Evolutionary conservation across 2,329 filamentous ascomycete genomes (phyloP).

Genomic region (Botryotinia convoluta): DNA sequence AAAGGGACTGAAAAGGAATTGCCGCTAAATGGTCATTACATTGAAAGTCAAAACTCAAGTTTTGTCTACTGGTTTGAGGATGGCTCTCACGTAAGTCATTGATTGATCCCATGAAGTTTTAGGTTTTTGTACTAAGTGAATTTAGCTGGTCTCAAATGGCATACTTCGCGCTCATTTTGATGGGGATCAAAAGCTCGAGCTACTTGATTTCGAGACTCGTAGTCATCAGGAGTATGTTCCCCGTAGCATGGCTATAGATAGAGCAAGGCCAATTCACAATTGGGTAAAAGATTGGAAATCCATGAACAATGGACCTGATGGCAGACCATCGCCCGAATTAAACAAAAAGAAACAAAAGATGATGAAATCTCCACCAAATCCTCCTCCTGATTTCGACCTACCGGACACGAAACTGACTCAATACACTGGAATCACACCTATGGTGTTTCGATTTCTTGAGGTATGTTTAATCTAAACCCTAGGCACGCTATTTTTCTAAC

Average conservation of each 20-base stretch:
- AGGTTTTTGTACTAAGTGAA: constrained; percentile 33
- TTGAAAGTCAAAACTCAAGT: constrained; percentile 73
- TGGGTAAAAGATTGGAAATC: constrained; percentile 66
- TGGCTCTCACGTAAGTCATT: constrained; percentile 69
- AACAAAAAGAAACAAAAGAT: constrained; percentile 63
- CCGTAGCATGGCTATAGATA: constrained; percentile 60
- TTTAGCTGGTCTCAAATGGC: constrained; percentile 72
- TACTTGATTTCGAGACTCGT: constrained; percentile 76
- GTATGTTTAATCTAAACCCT: constrained; percentile 38
- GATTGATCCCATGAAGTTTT: neutral
- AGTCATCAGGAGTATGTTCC: constrained; percentile 82
- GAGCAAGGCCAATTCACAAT: constrained; percentile 58
- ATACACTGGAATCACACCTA: constrained; percentile 57
- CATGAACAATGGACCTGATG: constrained; percentile 53
- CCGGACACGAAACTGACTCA: constrained; percentile 56
- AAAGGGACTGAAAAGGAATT: constrained; percentile 57
- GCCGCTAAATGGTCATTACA: constrained; percentile 64
- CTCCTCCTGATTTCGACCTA: constrained; percentile 61
- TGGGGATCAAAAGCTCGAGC: constrained; percentile 73
- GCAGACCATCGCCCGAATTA: constrained; percentile 62
- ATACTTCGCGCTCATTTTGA: constrained; percentile 78
- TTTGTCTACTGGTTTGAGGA: constrained; percentile 89
- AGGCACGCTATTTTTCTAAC: neutral
- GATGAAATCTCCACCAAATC: constrained; percentile 57
- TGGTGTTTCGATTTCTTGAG: constrained; percentile 64